These are phyloP conservation scores for Starmera amethionina DNA, from an alignment of 805 yeast species.

Conservation along the genomic window DNA sequence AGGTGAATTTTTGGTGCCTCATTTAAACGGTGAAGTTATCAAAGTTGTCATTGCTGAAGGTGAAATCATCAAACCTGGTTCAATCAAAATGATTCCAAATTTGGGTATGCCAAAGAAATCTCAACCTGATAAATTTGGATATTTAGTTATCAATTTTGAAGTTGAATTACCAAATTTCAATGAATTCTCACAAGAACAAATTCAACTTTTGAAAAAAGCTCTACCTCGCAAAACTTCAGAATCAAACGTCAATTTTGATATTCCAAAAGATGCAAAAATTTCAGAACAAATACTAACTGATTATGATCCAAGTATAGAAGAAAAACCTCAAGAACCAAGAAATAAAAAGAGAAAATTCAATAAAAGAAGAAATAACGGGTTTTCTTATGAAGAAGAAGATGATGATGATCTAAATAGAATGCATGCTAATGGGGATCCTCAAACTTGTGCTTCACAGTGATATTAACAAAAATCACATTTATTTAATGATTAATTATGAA, in stretches of 20 bases:
- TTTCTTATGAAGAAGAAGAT: background rate
- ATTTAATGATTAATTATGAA: too few species aligned
- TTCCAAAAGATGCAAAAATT: constrained; percentile 63
- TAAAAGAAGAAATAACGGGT: constrained; percentile 1
- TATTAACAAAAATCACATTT: too few species aligned
- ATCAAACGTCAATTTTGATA: constrained; percentile 7
- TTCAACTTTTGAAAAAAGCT: constrained; percentile 57
- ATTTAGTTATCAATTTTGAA: constrained; percentile 48
- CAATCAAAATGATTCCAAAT: constrained; percentile 37
- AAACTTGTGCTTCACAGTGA: constrained; percentile 6
- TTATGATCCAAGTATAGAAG: constrained; percentile 34
- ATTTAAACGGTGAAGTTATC: constrained; percentile 25
- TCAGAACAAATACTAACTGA: constrained; percentile 68
- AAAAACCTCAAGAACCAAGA: constrained; percentile 3
- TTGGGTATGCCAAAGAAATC: constrained; percentile 50
- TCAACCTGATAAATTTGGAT: constrained; percentile 28
- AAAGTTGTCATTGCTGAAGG: constrained; percentile 35
- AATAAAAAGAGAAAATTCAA: background rate
- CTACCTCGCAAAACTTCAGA: constrained; percentile 65
- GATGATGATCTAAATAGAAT: background rate
- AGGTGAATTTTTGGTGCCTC: constrained; percentile 33
- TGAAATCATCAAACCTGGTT: constrained; percentile 42
- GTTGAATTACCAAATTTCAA: constrained; percentile 50
- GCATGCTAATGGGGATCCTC: background rate
- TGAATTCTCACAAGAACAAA: constrained; percentile 60